phyloP scores from a whole-genome alignment of 208 protist species.

The Trypanosoma grayi region DNA sequence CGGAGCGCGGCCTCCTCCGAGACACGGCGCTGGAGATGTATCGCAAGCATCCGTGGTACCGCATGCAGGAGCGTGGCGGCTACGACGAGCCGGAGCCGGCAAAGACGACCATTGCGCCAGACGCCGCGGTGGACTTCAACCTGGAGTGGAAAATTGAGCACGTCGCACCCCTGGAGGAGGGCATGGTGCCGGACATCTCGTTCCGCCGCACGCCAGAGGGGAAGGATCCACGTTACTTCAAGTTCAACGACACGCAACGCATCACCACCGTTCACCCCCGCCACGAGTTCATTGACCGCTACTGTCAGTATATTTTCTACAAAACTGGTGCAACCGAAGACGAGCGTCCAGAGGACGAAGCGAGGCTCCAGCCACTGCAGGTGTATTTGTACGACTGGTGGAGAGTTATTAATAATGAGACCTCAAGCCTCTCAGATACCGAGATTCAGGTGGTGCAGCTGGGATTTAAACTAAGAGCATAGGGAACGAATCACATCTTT shows the following conservation, averaged over 20 bases:
- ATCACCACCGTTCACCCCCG: constrained; percentile 59
- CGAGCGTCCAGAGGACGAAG: constrained; percentile 27
- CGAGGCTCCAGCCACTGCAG: constrained; percentile 31
- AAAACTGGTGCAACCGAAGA: constrained; percentile 62
- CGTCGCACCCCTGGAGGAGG: constrained; percentile 36
- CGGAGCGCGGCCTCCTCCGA: constrained; percentile 43
- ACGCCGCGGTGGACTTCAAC: constrained; percentile 49
- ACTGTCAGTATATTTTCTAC: constrained; percentile 82
- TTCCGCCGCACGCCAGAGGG: constrained; percentile 48
- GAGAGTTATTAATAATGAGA: constrained; percentile 38
- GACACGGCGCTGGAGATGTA: constrained; percentile 72
- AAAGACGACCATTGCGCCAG: constrained; percentile 18
- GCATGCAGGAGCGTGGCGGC: constrained; percentile 60
- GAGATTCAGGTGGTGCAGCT: constrained; percentile 79
- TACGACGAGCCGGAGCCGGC: constrained; percentile 45
- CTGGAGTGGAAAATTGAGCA: constrained; percentile 52
- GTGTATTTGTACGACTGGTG: constrained; percentile 71
- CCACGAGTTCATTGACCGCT: constrained; percentile 78
- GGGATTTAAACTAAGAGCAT: constrained; percentile 27
- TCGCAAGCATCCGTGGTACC: constrained; percentile 48
- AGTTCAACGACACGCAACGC: constrained; percentile 64
- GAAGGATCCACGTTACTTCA: constrained; percentile 49
- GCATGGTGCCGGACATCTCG: constrained; percentile 25
- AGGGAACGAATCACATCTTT: too few species aligned
- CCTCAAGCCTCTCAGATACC: constrained; percentile 69